phyloP scores from a whole-genome alignment of 2,329 filamentous ascomycete species.

The Arachnomyces sp. region DNA sequence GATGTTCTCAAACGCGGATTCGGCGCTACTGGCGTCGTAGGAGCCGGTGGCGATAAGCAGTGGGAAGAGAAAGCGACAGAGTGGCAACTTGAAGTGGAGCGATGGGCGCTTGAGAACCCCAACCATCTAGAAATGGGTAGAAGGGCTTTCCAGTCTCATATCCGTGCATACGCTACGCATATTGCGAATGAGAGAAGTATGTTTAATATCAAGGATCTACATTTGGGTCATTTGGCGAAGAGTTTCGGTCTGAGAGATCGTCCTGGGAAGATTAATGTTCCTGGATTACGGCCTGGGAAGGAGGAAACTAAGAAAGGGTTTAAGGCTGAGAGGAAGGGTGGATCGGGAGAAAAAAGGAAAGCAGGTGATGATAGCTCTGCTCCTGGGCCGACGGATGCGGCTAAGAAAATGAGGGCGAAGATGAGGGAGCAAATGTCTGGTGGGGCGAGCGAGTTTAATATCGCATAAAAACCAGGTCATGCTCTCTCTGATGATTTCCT shows the following conservation, averaged over 20 bases:
- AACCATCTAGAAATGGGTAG: slow-evolving; percentile 72
- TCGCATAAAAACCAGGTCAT: slow-evolving; percentile 35
- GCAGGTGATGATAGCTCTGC: slow-evolving; percentile 14
- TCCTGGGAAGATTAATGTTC: slow-evolving; percentile 65
- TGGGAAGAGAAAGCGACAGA: slow-evolving; percentile 63
- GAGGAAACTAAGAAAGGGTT: slow-evolving; percentile 40
- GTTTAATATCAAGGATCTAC: slow-evolving; percentile 87
- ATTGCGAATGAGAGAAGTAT: slow-evolving; percentile 73
- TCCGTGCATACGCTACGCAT: slow-evolving; percentile 92
- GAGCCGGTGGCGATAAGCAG: slow-evolving; percentile 37
- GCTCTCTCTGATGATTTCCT: slow-evolving; percentile 16
- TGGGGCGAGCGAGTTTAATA: slow-evolving; percentile 52
- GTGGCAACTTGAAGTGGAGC: slow-evolving; percentile 58
- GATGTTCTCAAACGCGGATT: slow-evolving; percentile 63
- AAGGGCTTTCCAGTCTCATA: slow-evolving; percentile 82
- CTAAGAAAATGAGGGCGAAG: slow-evolving; percentile 47
- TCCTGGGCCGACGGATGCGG: slow-evolving; percentile 34
- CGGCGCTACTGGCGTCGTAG: slow-evolving; percentile 26
- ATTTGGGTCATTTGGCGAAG: slow-evolving; percentile 90
- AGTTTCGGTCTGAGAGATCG: slow-evolving; percentile 84
- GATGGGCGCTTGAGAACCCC: slow-evolving; percentile 57
- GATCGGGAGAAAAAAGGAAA: slow-evolving; percentile 26
- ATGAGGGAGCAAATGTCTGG: slow-evolving; percentile 43
- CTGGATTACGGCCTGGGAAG: slow-evolving; percentile 43
- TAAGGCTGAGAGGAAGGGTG: slow-evolving; percentile 34